These are phyloP conservation scores for Rostrohypoxylon terebratum DNA, from an alignment of 495 filamentous ascomycete genomes.

Conservation along the genomic window DNA sequence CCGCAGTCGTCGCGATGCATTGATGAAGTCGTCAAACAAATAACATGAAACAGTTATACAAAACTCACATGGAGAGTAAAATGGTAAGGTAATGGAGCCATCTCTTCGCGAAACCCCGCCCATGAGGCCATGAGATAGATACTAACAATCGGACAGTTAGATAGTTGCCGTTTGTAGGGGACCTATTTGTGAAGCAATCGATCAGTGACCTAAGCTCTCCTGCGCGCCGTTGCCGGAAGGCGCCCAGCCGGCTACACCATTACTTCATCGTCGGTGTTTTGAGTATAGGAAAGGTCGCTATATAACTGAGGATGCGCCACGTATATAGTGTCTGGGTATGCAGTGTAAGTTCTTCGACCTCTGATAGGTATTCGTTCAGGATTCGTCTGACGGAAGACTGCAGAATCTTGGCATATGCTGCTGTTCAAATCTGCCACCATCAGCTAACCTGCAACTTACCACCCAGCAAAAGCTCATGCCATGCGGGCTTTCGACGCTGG, in stretches of 20 bases:
- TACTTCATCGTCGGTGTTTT: conserved; percentile 34
- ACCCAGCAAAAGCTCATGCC: not conserved
- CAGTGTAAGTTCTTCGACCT: conserved; percentile 24
- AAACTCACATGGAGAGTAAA: not conserved
- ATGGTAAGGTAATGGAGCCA: not conserved
- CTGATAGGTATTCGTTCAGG: conserved; percentile 34
- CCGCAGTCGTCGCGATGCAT: not conserved
- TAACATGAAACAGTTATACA: not conserved
- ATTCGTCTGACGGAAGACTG: conserved; percentile 45
- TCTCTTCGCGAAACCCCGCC: not conserved
- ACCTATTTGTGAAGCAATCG: not conserved
- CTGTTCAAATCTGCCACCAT: conserved; percentile 8
- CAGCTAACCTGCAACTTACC: conserved; percentile 2
- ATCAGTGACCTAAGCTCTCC: not conserved
- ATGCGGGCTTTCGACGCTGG: not conserved
- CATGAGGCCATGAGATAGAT: not conserved
- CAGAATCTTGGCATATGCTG: conserved; percentile 31
- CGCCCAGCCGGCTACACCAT: conserved; percentile 21
- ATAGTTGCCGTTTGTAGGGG: not conserved
- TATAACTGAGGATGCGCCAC: conserved; percentile 37
- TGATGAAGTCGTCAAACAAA: not conserved
- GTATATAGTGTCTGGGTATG: conserved; percentile 32
- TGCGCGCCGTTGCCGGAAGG: conserved; percentile 36
- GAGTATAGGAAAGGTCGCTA: conserved; percentile 35
- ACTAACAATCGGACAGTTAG: conserved; percentile 28